A percentile compares a stretch with the other conserved stretches of the same genome.
Evolutionary conservation across 768 basidiomycete genomes (phyloP).

Genomic region (Cystobasidium tubakii): DNA sequence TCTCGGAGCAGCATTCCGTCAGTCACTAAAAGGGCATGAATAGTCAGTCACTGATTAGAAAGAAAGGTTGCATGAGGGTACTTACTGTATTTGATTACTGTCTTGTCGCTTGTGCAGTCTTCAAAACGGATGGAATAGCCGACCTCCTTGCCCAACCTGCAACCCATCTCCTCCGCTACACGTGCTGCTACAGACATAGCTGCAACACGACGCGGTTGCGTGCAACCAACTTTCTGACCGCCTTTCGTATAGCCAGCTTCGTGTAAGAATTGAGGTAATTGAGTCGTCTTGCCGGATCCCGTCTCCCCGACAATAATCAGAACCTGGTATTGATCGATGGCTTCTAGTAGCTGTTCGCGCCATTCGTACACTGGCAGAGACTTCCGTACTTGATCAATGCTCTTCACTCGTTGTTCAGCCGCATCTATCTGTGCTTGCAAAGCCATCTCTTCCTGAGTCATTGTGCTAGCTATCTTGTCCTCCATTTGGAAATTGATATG

Average conservation of each 20-base stretch:
- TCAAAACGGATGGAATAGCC: constrained; percentile 99
- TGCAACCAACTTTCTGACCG: constrained; percentile 87
- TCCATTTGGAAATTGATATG: constrained; percentile 77
- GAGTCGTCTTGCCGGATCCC: constrained; percentile 97
- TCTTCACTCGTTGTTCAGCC: constrained; percentile 53
- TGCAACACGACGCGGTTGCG: constrained; percentile 95
- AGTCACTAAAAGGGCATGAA: constrained; percentile 61
- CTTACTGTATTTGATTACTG: constrained; percentile 75
- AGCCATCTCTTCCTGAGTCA: constrained; percentile 78
- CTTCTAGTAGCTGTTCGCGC: constrained; percentile 79
- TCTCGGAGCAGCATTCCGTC: constrained; percentile 97
- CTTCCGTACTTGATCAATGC: constrained; percentile 94
- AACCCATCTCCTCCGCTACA: constrained; percentile 98
- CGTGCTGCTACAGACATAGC: constrained; percentile 99
- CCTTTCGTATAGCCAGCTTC: constrained; percentile 89
- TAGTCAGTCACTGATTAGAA: neutral
- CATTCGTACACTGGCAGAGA: constrained; percentile 84
- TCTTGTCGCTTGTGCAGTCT: constrained; percentile 98
- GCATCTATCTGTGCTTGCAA: constrained; percentile 83
- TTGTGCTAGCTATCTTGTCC: constrained; percentile 56
- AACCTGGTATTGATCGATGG: constrained; percentile 84
- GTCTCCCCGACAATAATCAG: constrained; percentile 98
- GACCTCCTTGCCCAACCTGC: constrained; percentile 92
- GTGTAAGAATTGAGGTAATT: constrained; percentile 92
- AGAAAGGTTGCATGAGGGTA: no score